Base-by-base conservation (phyloP, 306 rosid genomes). In the Trifolium dubium region DNA sequence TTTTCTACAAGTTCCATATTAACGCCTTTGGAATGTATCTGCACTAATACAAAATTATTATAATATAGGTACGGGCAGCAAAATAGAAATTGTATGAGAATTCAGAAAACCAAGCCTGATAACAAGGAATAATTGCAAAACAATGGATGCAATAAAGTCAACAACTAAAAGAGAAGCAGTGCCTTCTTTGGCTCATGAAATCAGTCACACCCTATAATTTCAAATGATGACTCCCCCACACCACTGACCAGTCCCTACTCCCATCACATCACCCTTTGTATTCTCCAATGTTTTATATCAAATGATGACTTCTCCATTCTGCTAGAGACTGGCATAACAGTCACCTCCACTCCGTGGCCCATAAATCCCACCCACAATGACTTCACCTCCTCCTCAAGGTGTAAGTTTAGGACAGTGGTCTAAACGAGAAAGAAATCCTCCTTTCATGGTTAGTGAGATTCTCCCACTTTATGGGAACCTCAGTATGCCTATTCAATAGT, bases 11-110 rank as follows among this genome's bases (percentile, higher is more conserved):
- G 80, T 78, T 83, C 85, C 34, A 69, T 54, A 75, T 90, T 86
- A 34, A 82, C 76, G 73, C 98, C 98, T 73, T 86, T 93, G 60
- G 98, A 90, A 69, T 93, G 98, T 64, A 93, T 95, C 97, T 93
- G 79, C 76, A 80, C 61, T 66, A 78, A 54, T 54, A 64, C 17
- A 69, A 64, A 40, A 65, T 10, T 28, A 65, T 46, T 28, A 47
- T 5, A 41, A 10, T 19, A 66, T 54, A 19, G 2, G 53, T 53
- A 37, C 28, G 12, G 28, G 2, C 11, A 59, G 19, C 23, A 29
- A 53, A n/a, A 43, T 29, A n/a, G 40, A 61, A 61, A 73, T 46
- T 32, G 32, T 18, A 47, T 4, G 18, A 18, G n/a, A 62, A 18
- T 53, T 29, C 46, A 53, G 41, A 75, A 39, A 53, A 28, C 9